phyloP scores from a whole-genome alignment of 805 yeast genomes.

The Wickerhamomyces bisporus region DNA sequence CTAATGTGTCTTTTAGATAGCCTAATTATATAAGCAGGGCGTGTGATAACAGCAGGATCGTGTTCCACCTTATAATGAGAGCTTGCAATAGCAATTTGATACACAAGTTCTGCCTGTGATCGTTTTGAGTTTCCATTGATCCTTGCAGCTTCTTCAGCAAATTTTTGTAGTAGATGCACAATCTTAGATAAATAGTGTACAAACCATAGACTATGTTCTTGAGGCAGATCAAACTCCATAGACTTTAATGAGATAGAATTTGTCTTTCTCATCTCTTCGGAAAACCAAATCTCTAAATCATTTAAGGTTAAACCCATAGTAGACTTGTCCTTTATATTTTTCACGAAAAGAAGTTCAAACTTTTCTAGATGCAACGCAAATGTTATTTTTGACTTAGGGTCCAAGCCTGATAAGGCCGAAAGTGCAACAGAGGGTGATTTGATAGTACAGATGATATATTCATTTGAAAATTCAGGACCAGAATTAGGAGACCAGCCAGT shows the following conservation, averaged over 20 bases:
- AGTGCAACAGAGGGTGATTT: slow-evolving; percentile 21
- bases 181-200: slow-evolving; percentile 17
- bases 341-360: slow-evolving; percentile 2
- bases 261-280: slow-evolving; percentile 2
- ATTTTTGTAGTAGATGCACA: slow-evolving; percentile 4
- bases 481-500: slow-evolving; percentile 13
- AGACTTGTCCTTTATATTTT: background rate
- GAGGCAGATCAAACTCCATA: slow-evolving; percentile 26
- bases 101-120: slow-evolving; percentile 32
- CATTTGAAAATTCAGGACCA: slow-evolving; percentile 15
- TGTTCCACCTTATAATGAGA: slow-evolving; percentile 52
- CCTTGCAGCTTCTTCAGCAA: slow-evolving; percentile 7
- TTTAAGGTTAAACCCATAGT: slow-evolving; percentile 7
- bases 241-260: slow-evolving; percentile 26
- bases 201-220: slow-evolving; percentile 33
- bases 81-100: slow-evolving; percentile 43
- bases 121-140: slow-evolving; percentile 9
- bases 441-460: slow-evolving; percentile 8
- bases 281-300: slow-evolving; percentile 30
- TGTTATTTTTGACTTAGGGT: slow-evolving; percentile 11
- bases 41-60: slow-evolving; percentile 87
- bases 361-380: slow-evolving; percentile 17
- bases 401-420: slow-evolving; percentile 10
- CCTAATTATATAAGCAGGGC: slow-evolving; percentile 78
- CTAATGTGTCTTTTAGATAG: slow-evolving; percentile 71